Conservation (phyloP, 1,284 basidiomycete genomes). For the Polyporus tsugae region DNA sequence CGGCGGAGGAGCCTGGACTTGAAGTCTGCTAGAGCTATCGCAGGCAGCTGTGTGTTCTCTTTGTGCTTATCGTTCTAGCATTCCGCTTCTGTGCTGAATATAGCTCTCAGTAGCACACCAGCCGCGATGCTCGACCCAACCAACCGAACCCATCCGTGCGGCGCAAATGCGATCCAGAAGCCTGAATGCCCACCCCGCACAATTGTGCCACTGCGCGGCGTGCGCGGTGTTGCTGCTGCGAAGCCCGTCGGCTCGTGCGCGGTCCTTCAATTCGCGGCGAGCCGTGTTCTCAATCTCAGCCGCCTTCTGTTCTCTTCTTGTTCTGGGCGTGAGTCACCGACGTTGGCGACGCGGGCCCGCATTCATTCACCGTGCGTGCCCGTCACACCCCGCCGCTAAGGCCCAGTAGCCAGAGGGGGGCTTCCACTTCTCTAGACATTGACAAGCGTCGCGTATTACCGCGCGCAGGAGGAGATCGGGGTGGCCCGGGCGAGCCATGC, state of each 20-base stretch:
- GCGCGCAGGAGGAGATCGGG: background rate
- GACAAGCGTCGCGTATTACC: conserved; percentile 2
- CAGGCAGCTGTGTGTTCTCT: background rate
- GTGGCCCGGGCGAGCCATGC: background rate
- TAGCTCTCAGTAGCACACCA: background rate
- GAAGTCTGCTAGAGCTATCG: background rate
- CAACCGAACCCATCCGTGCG: background rate
- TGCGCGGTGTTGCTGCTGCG: background rate
- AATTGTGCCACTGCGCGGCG: background rate
- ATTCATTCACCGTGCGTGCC: background rate
- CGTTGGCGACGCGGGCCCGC: background rate
- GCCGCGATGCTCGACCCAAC: background rate
- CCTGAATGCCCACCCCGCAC: background rate
- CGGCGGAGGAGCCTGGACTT: background rate
- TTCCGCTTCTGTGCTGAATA: background rate
- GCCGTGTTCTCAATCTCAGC: conserved; percentile 3
- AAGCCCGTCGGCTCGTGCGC: conserved; percentile 8
- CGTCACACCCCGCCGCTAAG: background rate
- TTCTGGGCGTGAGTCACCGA: background rate
- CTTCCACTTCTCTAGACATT: background rate
- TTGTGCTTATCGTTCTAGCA: background rate
- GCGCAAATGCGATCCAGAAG: background rate
- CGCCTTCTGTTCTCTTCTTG: background rate
- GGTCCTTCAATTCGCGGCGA: conserved; percentile 4
- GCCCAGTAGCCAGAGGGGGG: background rate